Conservation (phyloP, 73 alveolate genomes). For the Tetrahymena malaccensis region DNA sequence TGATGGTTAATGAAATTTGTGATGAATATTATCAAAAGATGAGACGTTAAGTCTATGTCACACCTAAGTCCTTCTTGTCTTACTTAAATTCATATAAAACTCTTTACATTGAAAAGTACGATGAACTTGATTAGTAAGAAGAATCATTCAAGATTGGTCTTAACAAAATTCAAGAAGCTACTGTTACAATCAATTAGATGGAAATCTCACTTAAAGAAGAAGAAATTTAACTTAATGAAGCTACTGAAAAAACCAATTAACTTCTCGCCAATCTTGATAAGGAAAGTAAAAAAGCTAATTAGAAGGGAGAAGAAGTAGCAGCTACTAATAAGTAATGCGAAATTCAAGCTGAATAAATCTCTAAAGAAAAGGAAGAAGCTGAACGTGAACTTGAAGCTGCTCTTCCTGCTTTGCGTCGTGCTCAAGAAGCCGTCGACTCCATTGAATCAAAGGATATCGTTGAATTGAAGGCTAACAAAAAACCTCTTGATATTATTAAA, state of each 20-base stretch:
- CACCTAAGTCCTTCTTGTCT: constrained; percentile 98
- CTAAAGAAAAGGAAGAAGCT: constrained; percentile 92
- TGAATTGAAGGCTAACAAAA: constrained; percentile 80
- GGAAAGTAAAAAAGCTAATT: constrained; percentile 94
- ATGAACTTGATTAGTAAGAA: constrained; percentile 84
- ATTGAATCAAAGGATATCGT: constrained; percentile 85
- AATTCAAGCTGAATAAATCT: constrained; percentile 88
- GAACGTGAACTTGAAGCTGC: constrained; percentile 97
- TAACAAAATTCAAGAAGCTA: constrained; percentile 83
- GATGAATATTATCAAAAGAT: constrained; percentile 93
- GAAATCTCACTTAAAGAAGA: constrained; percentile 89
- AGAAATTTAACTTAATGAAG: constrained; percentile 83
- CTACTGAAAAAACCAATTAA: constrained; percentile 82
- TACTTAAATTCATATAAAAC: constrained; percentile 97
- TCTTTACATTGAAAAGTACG: constrained; percentile 87
- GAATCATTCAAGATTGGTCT: constrained; percentile 76
- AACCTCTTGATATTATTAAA: constrained; percentile 45
- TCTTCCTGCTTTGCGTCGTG: constrained; percentile 96
- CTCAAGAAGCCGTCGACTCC: constrained; percentile 92
- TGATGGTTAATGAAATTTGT: constrained; percentile 91
- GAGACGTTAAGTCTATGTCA: constrained; percentile 99
- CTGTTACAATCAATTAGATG: constrained; percentile 82
- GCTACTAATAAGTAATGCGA: constrained; percentile 91
- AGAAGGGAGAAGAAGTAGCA: constrained; percentile 95
- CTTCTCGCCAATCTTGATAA: constrained; percentile 85